Conservation (phyloP, 257 asterid species). For the Cinchona pubescens region DNA sequence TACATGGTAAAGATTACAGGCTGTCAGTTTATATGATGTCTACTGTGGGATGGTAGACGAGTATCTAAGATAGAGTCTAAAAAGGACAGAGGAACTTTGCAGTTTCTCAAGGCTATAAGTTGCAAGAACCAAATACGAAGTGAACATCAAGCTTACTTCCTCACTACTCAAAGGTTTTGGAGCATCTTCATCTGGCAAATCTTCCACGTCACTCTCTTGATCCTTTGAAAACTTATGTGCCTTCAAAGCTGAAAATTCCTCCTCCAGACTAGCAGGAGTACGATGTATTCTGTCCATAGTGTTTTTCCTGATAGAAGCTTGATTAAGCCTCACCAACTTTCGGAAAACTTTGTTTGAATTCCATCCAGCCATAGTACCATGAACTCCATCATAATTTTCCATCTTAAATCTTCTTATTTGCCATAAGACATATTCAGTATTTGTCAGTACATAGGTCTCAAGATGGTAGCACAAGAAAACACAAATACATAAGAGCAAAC, state of each 20-base stretch:
- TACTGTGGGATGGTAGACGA: too few species aligned
- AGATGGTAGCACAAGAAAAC: conserved; percentile 13
- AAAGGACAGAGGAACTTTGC: background rate
- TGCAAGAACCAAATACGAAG: background rate
- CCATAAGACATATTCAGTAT: conserved; percentile 7
- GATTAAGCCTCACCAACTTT: conserved; percentile 25
- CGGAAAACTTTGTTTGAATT: conserved; percentile 15
- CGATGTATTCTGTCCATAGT: conserved; percentile 27
- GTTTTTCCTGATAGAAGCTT: conserved; percentile 27
- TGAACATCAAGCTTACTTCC: conserved; percentile 42
- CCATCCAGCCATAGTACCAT: conserved; percentile 26
- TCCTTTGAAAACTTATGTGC: conserved; percentile 30
- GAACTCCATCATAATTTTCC: conserved; percentile 28
- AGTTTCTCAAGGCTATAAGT: background rate
- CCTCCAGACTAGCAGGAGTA: conserved; percentile 51
- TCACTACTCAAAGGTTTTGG: conserved; percentile 39
- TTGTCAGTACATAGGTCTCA: conserved; percentile 18
- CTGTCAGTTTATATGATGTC: background rate
- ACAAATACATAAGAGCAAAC: background rate
- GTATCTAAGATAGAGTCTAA: background rate
- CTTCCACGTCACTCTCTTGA: conserved; percentile 28
- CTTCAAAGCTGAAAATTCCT: conserved; percentile 42
- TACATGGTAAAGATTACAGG: too few species aligned
- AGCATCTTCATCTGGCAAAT: conserved; percentile 27
- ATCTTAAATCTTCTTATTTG: conserved; percentile 33